Base-by-base conservation (phyloP, 345 rosid genomes). In the Murraya koenigii region DNA sequence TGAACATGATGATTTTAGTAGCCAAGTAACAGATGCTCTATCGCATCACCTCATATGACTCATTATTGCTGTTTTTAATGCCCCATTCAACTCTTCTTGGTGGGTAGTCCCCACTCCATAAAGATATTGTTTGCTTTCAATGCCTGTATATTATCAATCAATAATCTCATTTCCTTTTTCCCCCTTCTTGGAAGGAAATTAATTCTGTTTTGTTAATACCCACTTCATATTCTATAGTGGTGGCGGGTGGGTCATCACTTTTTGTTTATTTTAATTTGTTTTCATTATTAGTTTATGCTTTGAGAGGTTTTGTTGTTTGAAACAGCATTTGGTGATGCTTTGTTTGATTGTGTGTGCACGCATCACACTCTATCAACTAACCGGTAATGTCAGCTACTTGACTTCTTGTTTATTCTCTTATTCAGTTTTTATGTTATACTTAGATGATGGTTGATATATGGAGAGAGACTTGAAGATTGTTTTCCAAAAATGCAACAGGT, bases 61-160 rank as follows among this genome's bases (percentile, higher is more conserved):
- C 79, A 80, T 86, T 30, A 84, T 80, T 70, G 72, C 77, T 74
- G 77, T 81, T 82, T 75, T 84, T 77, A 86, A 79, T 81, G 75
- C 75, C 64, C 82, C 74, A 80, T 84, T 85, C 87, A 81, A 86
- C 82, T 66, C 77, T 68, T 78, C 77, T 66, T 74, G 78, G 77
- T 77, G 66, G 74, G 30, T 66, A 63, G 86, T 84, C 85, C 87
- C 87, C 83, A 86, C 82, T 58, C 44, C 66, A 0, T 13, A 54
- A 62, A 72, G 80, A 69, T 64, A 35, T 81, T 84, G 78, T 81
- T 72, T 74, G 74, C 75, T 76, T 44, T 69, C 55, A 56, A 28
- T 1, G 36, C 73, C 62, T 75, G 71, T 49, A 17, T 3, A 49
- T 4, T 49, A 49, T 5, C 7, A 49, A 74, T 60, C 64, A 13